phyloP scores from a whole-genome alignment of 192 early-diverging fungal genomes.

The Coemansia sp. region DNA sequence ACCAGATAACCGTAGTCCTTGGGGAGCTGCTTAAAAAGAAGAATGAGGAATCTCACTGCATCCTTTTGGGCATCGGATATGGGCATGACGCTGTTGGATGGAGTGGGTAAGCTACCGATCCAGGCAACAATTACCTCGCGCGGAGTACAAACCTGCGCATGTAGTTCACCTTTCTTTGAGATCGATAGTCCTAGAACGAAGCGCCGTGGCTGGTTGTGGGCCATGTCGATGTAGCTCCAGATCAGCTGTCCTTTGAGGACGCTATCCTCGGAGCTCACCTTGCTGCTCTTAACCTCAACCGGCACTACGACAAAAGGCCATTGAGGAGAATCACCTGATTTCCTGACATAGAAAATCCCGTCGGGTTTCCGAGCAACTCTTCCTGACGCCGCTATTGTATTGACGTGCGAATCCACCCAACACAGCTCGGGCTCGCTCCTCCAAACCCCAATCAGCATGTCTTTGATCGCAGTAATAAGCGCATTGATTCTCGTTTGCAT shows the following conservation, averaged over 20 bases:
- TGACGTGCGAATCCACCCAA: background rate
- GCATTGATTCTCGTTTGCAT: background rate
- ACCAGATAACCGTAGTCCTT: conserved; percentile 1
- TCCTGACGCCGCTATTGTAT: background rate
- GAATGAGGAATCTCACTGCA: background rate
- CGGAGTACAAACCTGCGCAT: background rate
- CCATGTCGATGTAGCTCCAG: conserved; percentile 2
- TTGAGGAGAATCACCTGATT: background rate
- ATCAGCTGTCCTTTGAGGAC: conserved; percentile 6
- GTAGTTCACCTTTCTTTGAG: background rate
- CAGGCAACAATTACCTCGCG: background rate
- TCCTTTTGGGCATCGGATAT: background rate
- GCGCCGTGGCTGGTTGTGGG: conserved; percentile 4
- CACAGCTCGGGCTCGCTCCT: background rate
- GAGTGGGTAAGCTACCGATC: background rate
- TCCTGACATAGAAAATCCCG: background rate
- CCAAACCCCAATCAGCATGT: background rate
- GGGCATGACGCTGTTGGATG: background rate
- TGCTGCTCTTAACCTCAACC: conserved; percentile 1
- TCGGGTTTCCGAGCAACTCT: background rate
- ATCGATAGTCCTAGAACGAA: background rate
- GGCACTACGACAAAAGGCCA: background rate
- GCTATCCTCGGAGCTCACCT: background rate
- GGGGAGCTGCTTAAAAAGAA: background rate
- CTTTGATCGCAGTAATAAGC: background rate